Evolutionary conservation across 306 rosid species (phyloP).

Genomic region (Prunus padus): DNA sequence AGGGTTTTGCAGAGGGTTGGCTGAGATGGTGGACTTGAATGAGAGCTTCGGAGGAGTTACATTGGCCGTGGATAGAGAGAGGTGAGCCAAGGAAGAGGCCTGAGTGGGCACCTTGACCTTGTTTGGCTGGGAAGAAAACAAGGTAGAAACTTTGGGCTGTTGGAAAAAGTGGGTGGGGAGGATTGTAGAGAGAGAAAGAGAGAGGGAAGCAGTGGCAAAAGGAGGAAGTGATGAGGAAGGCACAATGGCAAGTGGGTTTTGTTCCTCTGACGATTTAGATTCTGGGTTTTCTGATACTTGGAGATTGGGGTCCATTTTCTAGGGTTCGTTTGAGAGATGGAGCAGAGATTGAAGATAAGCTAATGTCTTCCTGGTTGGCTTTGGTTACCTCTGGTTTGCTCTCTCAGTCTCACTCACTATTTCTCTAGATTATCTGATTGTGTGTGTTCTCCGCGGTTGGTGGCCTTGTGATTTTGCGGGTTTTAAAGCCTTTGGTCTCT

Average conservation of each 20-base stretch:
- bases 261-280: constrained; percentile 42
- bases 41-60: constrained; percentile 50
- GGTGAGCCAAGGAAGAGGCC: constrained; percentile 71
- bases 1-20: constrained; percentile 73
- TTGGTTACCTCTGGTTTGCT: constrained; percentile 6
- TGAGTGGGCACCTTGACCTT: constrained; percentile 73
- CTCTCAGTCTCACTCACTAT: not conserved
- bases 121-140: constrained; percentile 47
- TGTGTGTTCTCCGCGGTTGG: not conserved
- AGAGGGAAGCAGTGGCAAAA: constrained; percentile 62
- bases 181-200: constrained; percentile 61
- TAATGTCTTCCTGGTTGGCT: not conserved
- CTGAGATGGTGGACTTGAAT: constrained; percentile 66
- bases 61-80: constrained; percentile 59
- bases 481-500: not conserved
- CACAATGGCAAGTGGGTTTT: constrained; percentile 23
- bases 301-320: constrained; percentile 44
- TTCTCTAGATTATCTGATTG: not conserved
- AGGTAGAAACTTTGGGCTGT: constrained; percentile 50
- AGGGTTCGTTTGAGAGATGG: not conserved
- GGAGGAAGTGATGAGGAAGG: constrained; percentile 30
- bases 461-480: constrained; percentile 4
- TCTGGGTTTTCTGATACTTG: constrained; percentile 43
- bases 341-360: constrained; percentile 25
- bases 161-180: constrained; percentile 49